A percentile compares a stretch with the other conserved stretches of the same genome.
These are phyloP conservation scores for Peribolospora baueri DNA, from an alignment of 768 basidiomycete genomes.

Conservation along the genomic window DNA sequence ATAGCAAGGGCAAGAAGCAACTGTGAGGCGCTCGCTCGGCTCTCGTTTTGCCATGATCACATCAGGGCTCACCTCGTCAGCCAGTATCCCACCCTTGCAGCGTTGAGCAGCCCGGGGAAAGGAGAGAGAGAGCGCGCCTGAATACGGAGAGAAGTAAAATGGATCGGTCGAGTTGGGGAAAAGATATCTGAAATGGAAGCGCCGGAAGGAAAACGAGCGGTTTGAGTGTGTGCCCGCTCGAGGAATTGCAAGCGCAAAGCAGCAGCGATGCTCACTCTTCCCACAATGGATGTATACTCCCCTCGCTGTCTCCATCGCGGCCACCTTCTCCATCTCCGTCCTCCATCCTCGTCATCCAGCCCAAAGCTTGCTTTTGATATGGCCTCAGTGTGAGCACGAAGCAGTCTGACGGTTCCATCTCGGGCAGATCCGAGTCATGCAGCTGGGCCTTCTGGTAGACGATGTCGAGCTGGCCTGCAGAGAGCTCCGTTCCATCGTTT, in stretches of 20 bases:
- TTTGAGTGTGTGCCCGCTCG: constrained; percentile 14
- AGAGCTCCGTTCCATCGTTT: too few relatives aligned
- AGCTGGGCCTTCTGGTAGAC: constrained; percentile 42
- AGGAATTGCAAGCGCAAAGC: constrained; percentile 1
- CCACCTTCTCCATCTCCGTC: constrained; percentile 36
- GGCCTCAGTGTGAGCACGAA: constrained; percentile 39
- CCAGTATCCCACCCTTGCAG: constrained; percentile 68
- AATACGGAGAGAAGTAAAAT: constrained; percentile 80
- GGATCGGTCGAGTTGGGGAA: constrained; percentile 37
- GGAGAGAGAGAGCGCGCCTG: constrained; percentile 56
- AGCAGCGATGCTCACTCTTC: constrained; percentile 36
- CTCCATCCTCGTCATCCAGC: constrained; percentile 84
- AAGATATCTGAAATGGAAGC: constrained; percentile 31
- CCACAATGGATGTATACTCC: constrained; percentile 69
- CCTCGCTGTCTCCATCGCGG: constrained; percentile 34
- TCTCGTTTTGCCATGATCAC: background rate
- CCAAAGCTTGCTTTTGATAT: constrained; percentile 83
- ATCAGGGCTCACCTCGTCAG: constrained; percentile 29
- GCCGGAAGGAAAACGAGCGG: background rate
- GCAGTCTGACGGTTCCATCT: constrained; percentile 48
- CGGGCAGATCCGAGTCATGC: constrained; percentile 46
- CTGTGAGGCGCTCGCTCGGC: too few relatives aligned
- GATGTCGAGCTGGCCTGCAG: background rate
- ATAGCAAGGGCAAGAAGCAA: too few relatives aligned
- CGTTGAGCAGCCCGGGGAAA: constrained; percentile 59